phyloP scores from a whole-genome alignment of 495 filamentous ascomycete genomes.

The Mycothermus thermophilus region DNA sequence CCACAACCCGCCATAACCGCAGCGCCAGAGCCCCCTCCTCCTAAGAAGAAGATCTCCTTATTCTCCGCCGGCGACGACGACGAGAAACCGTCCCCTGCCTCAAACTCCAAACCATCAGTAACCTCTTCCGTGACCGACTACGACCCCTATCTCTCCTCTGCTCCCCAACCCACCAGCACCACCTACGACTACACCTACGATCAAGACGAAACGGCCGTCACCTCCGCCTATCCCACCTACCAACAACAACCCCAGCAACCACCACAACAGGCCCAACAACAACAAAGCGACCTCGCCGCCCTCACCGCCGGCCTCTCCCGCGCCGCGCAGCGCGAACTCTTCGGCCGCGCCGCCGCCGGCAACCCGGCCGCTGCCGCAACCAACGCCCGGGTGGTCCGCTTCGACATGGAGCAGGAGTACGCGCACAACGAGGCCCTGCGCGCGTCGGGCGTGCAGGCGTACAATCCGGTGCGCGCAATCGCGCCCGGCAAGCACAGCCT shows the following conservation, averaged over 20 bases:
- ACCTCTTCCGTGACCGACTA: conserved; percentile 14
- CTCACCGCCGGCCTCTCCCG: conserved; percentile 62
- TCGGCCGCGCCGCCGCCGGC: conserved; percentile 48
- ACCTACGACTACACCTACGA: background rate
- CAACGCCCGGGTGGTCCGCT: conserved; percentile 47
- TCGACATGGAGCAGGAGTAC: conserved; percentile 82
- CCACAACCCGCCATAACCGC: background rate
- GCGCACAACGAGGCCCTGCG: conserved; percentile 63
- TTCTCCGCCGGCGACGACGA: conserved; percentile 32
- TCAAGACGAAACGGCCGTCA: conserved; percentile 2
- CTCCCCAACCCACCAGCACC: background rate
- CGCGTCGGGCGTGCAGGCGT: conserved; percentile 49
- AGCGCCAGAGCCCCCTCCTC: conserved; percentile 8
- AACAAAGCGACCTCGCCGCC: conserved; percentile 34
- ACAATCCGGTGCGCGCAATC: conserved; percentile 72
- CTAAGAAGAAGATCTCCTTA: conserved; percentile 29
- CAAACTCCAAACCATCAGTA: conserved; percentile 5
- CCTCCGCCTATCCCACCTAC: conserved; percentile 23
- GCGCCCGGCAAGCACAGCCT: conserved; percentile 81
- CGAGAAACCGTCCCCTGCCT: background rate
- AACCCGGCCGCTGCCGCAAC: conserved; percentile 7
- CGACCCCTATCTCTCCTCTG: conserved; percentile 27
- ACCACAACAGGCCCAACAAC: conserved; percentile 9
- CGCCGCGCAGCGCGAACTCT: conserved; percentile 62
- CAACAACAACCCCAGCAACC: conserved; percentile 11